Evolutionary conservation across 208 protist species (phyloP).

Genomic region (Tritrichomonas foetus): DNA sequence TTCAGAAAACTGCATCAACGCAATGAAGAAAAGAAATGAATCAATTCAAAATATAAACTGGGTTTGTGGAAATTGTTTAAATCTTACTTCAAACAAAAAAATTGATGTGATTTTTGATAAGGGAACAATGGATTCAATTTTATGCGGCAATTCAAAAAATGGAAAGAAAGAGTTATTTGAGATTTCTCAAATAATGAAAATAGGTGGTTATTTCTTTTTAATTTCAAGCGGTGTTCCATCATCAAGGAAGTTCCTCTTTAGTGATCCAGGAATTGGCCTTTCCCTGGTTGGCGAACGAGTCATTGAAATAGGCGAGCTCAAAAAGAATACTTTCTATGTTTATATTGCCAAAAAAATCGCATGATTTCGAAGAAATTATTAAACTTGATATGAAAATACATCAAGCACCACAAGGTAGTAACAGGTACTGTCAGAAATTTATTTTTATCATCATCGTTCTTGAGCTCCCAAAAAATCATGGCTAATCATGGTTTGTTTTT

Average conservation of each 20-base stretch:
- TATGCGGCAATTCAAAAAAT: not conserved
- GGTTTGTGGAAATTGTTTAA: not conserved
- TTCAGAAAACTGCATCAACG: not conserved
- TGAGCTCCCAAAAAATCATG: no score
- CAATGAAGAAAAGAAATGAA: not conserved
- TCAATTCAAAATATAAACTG: not conserved
- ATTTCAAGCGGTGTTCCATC: not conserved
- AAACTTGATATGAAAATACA: no score
- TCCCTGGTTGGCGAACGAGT: no score
- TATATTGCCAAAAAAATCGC: no score
- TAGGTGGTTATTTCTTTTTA: not conserved
- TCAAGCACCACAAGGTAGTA: no score
- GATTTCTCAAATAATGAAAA: not conserved
- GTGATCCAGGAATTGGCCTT: no score
- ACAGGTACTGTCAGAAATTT: no score
- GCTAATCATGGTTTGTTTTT: no score
- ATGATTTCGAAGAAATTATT: no score
- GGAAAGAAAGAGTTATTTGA: not conserved
- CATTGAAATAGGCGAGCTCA: no score
- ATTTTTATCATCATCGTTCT: no score
- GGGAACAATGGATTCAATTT: not conserved
- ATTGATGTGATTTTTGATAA: constrained; percentile 8
- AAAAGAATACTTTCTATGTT: no score
- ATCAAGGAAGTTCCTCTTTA: not conserved
- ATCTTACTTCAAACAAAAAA: not conserved